Percentiles rank a stretch among this genome's conserved stretches.
phyloP scores from a whole-genome alignment of 31 red algal species.

The Porphyra umbilicalis region DNA sequence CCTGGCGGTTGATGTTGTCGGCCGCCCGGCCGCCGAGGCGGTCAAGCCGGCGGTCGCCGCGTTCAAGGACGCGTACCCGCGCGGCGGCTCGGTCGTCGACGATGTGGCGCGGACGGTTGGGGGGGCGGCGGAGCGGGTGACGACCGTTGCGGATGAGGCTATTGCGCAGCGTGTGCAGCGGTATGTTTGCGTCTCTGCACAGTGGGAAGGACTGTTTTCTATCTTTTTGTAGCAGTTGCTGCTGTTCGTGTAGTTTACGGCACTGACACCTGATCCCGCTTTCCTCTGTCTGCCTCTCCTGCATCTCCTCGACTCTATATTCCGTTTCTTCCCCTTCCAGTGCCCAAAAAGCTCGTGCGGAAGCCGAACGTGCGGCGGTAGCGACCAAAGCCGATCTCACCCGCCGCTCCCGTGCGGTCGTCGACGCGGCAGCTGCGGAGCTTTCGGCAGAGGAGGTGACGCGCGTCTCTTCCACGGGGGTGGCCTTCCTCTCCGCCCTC shows the following conservation, averaged over 20 bases:
- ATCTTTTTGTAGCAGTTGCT: neutral
- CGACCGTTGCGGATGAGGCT: neutral
- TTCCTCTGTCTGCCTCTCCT: neutral
- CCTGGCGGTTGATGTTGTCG: neutral
- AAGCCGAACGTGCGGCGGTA: neutral
- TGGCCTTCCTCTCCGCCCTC: neutral
- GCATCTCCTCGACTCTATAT: neutral
- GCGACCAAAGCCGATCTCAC: neutral
- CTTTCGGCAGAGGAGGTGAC: neutral
- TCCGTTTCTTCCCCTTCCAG: neutral
- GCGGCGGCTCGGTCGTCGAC: neutral
- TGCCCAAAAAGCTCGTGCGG: neutral
- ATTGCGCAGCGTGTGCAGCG: neutral
- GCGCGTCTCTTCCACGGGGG: neutral
- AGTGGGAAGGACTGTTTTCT: neutral
- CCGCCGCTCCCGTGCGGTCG: neutral
- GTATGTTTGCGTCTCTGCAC: neutral
- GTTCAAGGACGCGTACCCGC: neutral
- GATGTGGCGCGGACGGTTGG: neutral
- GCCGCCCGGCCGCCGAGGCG: neutral
- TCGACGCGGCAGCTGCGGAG: neutral
- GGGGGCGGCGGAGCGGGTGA: neutral
- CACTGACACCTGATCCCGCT: too few relatives aligned
- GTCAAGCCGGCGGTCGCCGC: neutral
- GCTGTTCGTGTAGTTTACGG: neutral